Conservation (phyloP, 2,329 filamentous ascomycete genomes). For the Lasiodiplodia theobromae region DNA sequence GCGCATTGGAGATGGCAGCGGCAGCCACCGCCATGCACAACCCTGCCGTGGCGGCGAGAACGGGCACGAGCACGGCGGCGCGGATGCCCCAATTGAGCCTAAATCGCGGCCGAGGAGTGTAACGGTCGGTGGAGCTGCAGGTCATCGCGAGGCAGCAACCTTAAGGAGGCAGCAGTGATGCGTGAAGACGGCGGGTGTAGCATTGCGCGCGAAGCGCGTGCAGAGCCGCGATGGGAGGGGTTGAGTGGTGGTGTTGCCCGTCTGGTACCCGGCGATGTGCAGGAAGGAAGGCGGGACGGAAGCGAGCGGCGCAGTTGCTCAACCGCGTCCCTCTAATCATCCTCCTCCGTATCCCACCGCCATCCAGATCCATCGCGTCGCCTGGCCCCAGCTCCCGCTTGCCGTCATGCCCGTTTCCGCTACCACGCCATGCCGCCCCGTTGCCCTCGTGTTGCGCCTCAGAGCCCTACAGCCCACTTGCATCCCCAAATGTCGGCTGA, state of each 20-base stretch:
- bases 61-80: conserved; percentile 4
- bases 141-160: conserved; percentile 1
- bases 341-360: conserved; percentile 4
- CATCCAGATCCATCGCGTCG: conserved; percentile 11
- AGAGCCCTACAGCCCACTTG: conserved; percentile 23
- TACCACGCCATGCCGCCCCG: conserved; percentile 3
- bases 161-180: neutral
- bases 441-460: conserved; percentile 15
- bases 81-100: neutral
- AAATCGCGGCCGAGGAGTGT: neutral
- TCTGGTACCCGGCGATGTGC: neutral
- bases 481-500: conserved; percentile 18
- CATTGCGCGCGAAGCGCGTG: neutral
- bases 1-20: neutral
- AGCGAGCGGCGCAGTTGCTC: conserved; percentile 2
- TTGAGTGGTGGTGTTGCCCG: neutral
- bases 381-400: neutral
- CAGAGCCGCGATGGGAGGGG: neutral
- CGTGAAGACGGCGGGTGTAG: conserved; percentile 6
- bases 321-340: conserved; percentile 6
- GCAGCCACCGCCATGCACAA: conserved; percentile 7
- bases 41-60: neutral
- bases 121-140: neutral
- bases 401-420: conserved; percentile 2
- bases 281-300: neutral